Conservation (phyloP, 345 rosid species). For the Sisymbrium irio region DNA sequence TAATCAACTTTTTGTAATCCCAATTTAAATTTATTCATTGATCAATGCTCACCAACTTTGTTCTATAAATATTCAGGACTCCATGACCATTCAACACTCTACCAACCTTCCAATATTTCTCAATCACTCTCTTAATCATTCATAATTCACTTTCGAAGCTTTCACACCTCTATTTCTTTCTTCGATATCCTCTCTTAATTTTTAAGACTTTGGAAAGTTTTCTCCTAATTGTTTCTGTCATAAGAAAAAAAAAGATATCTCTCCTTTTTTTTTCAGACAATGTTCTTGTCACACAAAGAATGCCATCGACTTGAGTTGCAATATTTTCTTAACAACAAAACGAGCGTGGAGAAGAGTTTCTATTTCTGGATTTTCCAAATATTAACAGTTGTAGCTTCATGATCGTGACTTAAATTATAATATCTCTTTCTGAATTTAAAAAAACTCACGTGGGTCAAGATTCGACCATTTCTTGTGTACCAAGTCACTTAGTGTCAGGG, state of each 20-base stretch:
- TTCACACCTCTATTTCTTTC: neutral
- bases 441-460: neutral
- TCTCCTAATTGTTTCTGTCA: neutral
- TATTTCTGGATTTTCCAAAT: conserved; percentile 92
- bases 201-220: neutral
- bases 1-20: neutral
- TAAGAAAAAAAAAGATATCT: neutral
- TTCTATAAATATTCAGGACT: conserved; percentile 15
- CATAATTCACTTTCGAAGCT: conserved; percentile 2
- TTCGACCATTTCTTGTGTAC: neutral
- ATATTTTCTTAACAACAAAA: conserved; percentile 56
- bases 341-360: conserved; percentile 62
- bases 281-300: conserved; percentile 58
- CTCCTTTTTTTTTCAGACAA: conserved; percentile 27
- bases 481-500: conserved; percentile 16
- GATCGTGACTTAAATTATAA: neutral
- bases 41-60: conserved; percentile 15
- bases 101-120: conserved; percentile 25
- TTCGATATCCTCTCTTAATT: neutral
- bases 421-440: neutral
- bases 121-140: conserved; percentile 9
- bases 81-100: conserved; percentile 27
- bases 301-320: conserved; percentile 61
- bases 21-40: neutral
- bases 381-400: conserved; percentile 45